Base-by-base conservation (phyloP, 2,329 filamentous ascomycete genomes). In the Fusarium brachygibbosum region DNA sequence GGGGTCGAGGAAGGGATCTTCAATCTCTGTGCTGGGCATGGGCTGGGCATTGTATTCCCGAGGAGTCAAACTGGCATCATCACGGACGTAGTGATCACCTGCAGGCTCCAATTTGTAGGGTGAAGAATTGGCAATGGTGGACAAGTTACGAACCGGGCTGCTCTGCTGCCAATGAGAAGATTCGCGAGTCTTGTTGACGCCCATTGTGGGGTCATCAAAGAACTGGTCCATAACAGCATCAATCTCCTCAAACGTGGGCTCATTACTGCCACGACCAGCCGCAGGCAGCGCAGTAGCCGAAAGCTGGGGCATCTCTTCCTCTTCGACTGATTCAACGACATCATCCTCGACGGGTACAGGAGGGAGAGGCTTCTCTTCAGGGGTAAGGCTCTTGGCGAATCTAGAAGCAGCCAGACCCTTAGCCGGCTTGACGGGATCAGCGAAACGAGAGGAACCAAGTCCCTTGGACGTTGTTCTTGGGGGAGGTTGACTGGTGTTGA, bases 221-320 rank as follows among this genome's bases (percentile, higher is more conserved):
- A 98, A 86, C 63, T 96, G 91, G 69, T 91, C 88, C 93, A 98
- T 97, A 53, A 98, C 90, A 44, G 91, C 93, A 81, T 98, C 94
- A 74, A 98, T 94, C 76, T 98, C 94, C 71, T 95, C 91, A 72
- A 93, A 93, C 0, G 90, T 87, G 9, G 82, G 84, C 66, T 84
- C 83, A 21, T 74, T 74, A 6, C 72, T 50, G 17, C 61, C 53
- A 29, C 68, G 64, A 16, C 75, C 69, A 41, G 72, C 58, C n/a
- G 66, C 51, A 41, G 58, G 67, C 44, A 40, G 70, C 46, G 50
- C 66, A 41, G 44, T 63, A 19, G 58, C 64, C 8, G 71, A 67
- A 10, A 63, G 21, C 21, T 73, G 66, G 8, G 55, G 49, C 17
- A 68, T 64, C 12, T 77, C 76, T 25, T 66, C 61, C 58, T 79